Conservation (phyloP, 352 stramenopile species). For the Blastocystis hominis region DNA sequence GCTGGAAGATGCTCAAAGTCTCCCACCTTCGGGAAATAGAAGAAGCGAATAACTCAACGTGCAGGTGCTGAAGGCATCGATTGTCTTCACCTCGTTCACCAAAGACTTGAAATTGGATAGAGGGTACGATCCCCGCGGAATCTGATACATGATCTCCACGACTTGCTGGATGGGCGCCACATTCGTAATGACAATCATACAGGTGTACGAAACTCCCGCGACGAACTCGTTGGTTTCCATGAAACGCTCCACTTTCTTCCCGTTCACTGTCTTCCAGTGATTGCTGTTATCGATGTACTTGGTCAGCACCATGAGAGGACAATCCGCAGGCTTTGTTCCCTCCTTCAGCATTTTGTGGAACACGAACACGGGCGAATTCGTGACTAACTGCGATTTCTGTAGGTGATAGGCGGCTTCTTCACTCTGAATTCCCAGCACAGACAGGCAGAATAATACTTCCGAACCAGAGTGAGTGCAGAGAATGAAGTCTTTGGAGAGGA, state of each 20-base stretch:
- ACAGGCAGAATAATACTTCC: constrained; percentile 66
- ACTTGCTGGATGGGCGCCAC: constrained; percentile 61
- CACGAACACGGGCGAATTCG: constrained; percentile 64
- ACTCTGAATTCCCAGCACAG: constrained; percentile 64
- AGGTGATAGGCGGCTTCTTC: neutral
- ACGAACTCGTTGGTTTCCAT: constrained; percentile 63
- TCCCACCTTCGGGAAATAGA: constrained; percentile 67
- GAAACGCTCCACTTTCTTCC: constrained; percentile 45
- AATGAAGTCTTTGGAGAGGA: constrained; percentile 67
- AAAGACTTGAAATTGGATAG: constrained; percentile 65
- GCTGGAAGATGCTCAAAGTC: constrained; percentile 66
- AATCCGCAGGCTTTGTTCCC: constrained; percentile 16
- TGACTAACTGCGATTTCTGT: neutral
- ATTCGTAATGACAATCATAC: constrained; percentile 67
- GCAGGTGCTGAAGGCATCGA: constrained; percentile 64
- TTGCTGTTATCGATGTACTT: constrained; percentile 62
- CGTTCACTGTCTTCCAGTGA: neutral
- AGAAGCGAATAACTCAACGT: constrained; percentile 64
- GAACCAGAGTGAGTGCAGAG: constrained; percentile 64
- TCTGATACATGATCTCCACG: constrained; percentile 68
- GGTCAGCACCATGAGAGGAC: constrained; percentile 66
- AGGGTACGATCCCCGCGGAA: constrained; percentile 66
- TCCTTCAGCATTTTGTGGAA: constrained; percentile 63
- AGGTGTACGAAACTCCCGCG: constrained; percentile 65
- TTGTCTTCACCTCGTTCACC: constrained; percentile 62